phyloP scores from a whole-genome alignment of 768 basidiomycete species.

The Cystofilobasidium bisporidii region DNA sequence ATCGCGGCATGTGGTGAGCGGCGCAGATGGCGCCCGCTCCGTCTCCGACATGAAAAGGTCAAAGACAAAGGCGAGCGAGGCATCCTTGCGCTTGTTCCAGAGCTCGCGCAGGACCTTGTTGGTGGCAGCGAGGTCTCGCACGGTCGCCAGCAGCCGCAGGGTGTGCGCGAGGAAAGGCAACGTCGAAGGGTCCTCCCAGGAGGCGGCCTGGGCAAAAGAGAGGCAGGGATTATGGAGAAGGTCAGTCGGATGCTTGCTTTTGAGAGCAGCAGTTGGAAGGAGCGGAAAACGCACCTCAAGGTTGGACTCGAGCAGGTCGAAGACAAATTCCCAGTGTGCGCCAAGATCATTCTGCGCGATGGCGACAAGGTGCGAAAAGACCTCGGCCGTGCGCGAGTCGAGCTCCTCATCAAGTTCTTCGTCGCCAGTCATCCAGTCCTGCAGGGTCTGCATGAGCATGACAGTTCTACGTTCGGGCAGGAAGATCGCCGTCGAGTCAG shows the following conservation, averaged over 20 bases:
- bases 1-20: slow-evolving; percentile 54
- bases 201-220: slow-evolving; percentile 11
- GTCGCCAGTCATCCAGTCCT: slow-evolving; percentile 61
- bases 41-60: slow-evolving; percentile 51
- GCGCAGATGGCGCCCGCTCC: slow-evolving; percentile 45
- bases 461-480: slow-evolving; percentile 74
- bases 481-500: slow-evolving; percentile 71
- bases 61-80: slow-evolving; percentile 52
- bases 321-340: slow-evolving; percentile 84
- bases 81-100: slow-evolving; percentile 55
- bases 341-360: slow-evolving; percentile 80
- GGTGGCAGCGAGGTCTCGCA: slow-evolving; percentile 59
- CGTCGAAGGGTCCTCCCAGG: slow-evolving; percentile 47
- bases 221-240: not conserved
- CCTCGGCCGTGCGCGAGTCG: slow-evolving; percentile 62
- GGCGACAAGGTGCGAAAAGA: slow-evolving; percentile 69
- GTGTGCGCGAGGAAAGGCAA: slow-evolving; percentile 60
- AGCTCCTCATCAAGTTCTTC: slow-evolving; percentile 66
- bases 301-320: slow-evolving; percentile 77
- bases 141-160: slow-evolving; percentile 53
- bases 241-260: too few relatives aligned
- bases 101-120: slow-evolving; percentile 63
- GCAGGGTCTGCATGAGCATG: slow-evolving; percentile 73
- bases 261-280: not conserved
- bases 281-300: slow-evolving; percentile 67